Evolutionary conservation across 176 grass and related monocot species (phyloP).

Genomic region (Metroxylon sagu): DNA sequence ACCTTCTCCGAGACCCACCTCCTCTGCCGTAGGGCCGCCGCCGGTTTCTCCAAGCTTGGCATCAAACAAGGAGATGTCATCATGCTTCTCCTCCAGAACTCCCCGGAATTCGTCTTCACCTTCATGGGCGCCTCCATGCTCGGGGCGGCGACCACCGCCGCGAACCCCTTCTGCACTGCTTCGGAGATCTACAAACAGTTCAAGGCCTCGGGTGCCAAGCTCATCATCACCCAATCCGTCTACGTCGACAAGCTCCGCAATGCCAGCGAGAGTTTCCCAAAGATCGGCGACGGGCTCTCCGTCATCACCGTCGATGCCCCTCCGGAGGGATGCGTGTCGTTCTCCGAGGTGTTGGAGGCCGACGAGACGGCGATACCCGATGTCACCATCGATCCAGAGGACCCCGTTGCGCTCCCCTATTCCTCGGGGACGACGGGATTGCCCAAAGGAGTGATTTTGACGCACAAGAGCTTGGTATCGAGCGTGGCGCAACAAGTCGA

Average conservation of each 20-base stretch:
- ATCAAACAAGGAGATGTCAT: slow-evolving; percentile 15
- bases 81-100: slow-evolving; percentile 40
- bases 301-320: slow-evolving; percentile 17
- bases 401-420: slow-evolving; percentile 29
- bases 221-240: slow-evolving; percentile 25
- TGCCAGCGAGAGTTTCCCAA: background rate
- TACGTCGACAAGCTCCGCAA: slow-evolving; percentile 30
- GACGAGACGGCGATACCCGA: slow-evolving; percentile 13
- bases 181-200: slow-evolving; percentile 39
- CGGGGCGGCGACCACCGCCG: slow-evolving; percentile 29
- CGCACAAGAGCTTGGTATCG: slow-evolving; percentile 34
- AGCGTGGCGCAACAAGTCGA: slow-evolving; percentile 39
- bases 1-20: slow-evolving; percentile 31
- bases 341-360: slow-evolving; percentile 9
- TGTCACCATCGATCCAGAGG: slow-evolving; percentile 8
- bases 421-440: slow-evolving; percentile 38
- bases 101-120: slow-evolving; percentile 22
- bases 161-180: slow-evolving; percentile 31
- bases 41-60: slow-evolving; percentile 22
- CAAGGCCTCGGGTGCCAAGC: slow-evolving; percentile 21
- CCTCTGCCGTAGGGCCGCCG: slow-evolving; percentile 20
- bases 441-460: slow-evolving; percentile 38
- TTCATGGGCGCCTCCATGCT: slow-evolving; percentile 43
- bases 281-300: background rate
- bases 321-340: slow-evolving; percentile 18